These are phyloP conservation scores for Auriculariales sp. DNA, from an alignment of 768 basidiomycete species.

Conservation along the genomic window DNA sequence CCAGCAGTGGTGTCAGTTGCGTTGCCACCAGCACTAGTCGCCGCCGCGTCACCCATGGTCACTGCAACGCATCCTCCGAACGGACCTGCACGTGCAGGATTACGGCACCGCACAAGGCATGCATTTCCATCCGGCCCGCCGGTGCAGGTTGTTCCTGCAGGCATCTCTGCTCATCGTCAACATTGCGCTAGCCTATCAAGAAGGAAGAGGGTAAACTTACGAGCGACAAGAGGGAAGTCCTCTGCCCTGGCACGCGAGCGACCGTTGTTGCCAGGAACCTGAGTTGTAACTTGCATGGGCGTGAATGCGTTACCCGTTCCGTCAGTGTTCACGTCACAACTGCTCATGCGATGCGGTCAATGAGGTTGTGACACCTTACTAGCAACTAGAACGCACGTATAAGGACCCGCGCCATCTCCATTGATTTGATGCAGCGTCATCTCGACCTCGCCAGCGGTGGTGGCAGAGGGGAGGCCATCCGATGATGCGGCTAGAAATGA, in stretches of 20 bases:
- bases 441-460: slow-evolving; percentile 12
- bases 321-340: slow-evolving; percentile 15
- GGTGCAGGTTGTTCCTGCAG: slow-evolving; percentile 7
- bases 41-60: background rate
- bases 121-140: slow-evolving; percentile 8
- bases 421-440: slow-evolving; percentile 17
- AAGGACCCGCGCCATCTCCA: slow-evolving; percentile 20
- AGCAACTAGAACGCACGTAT: background rate
- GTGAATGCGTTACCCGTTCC: slow-evolving; percentile 12
- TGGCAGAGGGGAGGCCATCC: slow-evolving; percentile 13
- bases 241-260: slow-evolving; percentile 6
- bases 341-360: slow-evolving; percentile 8
- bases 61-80: slow-evolving; percentile 18
- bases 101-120: slow-evolving; percentile 11
- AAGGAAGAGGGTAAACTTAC: slow-evolving; percentile 1
- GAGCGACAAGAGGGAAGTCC: slow-evolving; percentile 9
- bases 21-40: too few species aligned
- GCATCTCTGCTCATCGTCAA: background rate
- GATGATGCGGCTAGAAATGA: slow-evolving; percentile 6
- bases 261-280: slow-evolving; percentile 11
- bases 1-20: too few species aligned
- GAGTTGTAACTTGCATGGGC: slow-evolving; percentile 10
- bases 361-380: background rate
- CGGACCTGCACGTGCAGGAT: slow-evolving; percentile 14
- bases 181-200: background rate